Evolutionary conservation across 148 eudicot species (phyloP).

Genomic region (Talinum fruticosum): DNA sequence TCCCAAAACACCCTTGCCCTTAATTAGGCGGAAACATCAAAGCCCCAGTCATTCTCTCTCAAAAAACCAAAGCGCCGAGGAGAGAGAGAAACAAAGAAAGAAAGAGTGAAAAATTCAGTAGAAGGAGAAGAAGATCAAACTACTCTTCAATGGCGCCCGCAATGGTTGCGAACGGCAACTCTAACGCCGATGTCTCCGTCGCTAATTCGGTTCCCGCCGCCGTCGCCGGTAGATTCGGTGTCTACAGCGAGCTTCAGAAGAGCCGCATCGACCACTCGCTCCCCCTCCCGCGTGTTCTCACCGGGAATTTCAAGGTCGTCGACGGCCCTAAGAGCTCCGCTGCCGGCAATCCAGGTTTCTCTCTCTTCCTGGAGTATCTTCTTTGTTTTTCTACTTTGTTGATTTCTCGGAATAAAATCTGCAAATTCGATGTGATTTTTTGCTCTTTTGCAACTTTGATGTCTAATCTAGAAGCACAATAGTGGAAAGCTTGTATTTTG

Average conservation of each 20-base stretch:
- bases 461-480: background rate
- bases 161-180: constrained; percentile 44
- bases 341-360: constrained; percentile 86
- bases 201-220: constrained; percentile 23
- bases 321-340: constrained; percentile 90
- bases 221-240: constrained; percentile 50
- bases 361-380: background rate
- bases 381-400: background rate
- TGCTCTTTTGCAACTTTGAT: too few species aligned
- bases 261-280: constrained; percentile 83
- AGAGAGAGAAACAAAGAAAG: background rate
- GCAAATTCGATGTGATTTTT: background rate
- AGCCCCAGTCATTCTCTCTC: constrained; percentile 4
- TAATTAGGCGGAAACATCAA: constrained; percentile 30
- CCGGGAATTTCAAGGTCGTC: constrained; percentile 51
- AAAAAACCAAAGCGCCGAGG: background rate
- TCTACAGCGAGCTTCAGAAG: constrained; percentile 88
- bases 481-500: background rate
- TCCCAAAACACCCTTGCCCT: background rate
- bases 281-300: constrained; percentile 75
- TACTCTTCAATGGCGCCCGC: constrained; percentile 48
- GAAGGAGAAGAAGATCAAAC: background rate
- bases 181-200: constrained; percentile 32
- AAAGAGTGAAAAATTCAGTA: too few species aligned
- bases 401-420: background rate